Evolutionary conservation across 169 alveolate species (phyloP), one percentile per base, ranked within the genome.

Genomic region (Cryptosporidium sp.): DNA sequence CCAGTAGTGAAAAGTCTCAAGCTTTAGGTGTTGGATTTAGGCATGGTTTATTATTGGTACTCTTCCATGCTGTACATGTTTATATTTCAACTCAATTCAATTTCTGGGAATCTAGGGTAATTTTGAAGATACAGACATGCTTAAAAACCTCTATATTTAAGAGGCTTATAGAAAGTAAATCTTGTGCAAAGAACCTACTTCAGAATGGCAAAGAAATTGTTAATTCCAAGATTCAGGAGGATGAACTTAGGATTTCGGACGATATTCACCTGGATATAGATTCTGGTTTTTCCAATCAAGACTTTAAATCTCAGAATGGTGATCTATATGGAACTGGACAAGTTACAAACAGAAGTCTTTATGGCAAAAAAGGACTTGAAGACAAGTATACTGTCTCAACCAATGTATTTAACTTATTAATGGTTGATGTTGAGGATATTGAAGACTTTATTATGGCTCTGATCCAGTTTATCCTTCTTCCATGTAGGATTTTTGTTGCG

Each of bases 371-470:
- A 9, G 51, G 21, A 16, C 18, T 26, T 65, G 67, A 45, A 14
- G 68, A 35, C 31, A 50, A 33, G 43, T 62, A 80, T 48, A 65
- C 75, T 8, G 39, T 73, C 14, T 80, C 89, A 18, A 80, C 89
- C 10, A 80, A 65, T 48, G 89, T 67, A 0, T 80, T 80, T 41
- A 80, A 80, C 43, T 33, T 80, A 18, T 48, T 80, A 50, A 80
- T 80, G 89, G 89, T 80, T 4, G 89, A 80, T 31, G 89, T 80
- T 37, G 89, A 80, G 16, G 89, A 80, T 29, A 80, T 80, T 43
- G 89, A 80, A 26, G 89, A 80, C 50, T 41, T 80, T 29, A 43
- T 80, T 31, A 80, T 80, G 89, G 89, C 89, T 29, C 35, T 80
- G 35, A 80, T 67, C 2, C 89, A 80, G 26, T 80, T 80, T 33